Base-by-base conservation (phyloP, 1,284 basidiomycete genomes). In the Naganishia liquefaciens region DNA sequence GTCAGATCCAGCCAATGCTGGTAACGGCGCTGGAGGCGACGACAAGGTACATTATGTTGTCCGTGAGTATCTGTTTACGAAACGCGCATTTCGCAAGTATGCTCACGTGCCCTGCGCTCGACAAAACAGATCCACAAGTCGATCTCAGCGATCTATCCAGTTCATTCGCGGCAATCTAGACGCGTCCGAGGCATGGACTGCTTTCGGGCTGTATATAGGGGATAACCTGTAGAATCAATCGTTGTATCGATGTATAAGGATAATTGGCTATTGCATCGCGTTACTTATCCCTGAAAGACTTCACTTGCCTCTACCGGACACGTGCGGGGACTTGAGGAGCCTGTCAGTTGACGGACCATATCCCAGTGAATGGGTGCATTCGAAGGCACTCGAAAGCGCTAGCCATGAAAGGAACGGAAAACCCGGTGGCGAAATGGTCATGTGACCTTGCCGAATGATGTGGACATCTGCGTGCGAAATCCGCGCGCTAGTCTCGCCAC, bases 1-100 rank as follows among this genome's bases (percentile, higher is more conserved):
- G 73, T 84, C 86, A 52, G 84, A 83, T 62, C 84, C 81, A 54
- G 82, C 57, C 21, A 70, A 69, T 42, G 67, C 64, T 53, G 71
- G 72, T 53, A 58, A 68, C n/a, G 52, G 47, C 17, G 63, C 67
- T 5, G 52, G 33, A 23, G 63, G 44, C 5, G 63, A 62, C 40
- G 72, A 73, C 52, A 76, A 78, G 70, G 68, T 79, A 37, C 74
- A 73, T 67, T 79, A 79, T 60, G 74, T 78, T 57, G 77, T 79
- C 33, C 78, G 73, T 76, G 54, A 73, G 71, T 74, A 58, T n/a
- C 33, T 28, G 19, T 39, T 28, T 11, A 15, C 17, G 37, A 27
- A 44, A 52, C 19, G 11, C 55, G 19, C 23, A 28, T 23, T 23
- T 19, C 13, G n/a, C 17, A 39, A 27, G 25, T 30, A 23, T 27